phyloP scores from a whole-genome alignment of 2,329 filamentous ascomycete genomes.

The Alternaria postmessia region DNA sequence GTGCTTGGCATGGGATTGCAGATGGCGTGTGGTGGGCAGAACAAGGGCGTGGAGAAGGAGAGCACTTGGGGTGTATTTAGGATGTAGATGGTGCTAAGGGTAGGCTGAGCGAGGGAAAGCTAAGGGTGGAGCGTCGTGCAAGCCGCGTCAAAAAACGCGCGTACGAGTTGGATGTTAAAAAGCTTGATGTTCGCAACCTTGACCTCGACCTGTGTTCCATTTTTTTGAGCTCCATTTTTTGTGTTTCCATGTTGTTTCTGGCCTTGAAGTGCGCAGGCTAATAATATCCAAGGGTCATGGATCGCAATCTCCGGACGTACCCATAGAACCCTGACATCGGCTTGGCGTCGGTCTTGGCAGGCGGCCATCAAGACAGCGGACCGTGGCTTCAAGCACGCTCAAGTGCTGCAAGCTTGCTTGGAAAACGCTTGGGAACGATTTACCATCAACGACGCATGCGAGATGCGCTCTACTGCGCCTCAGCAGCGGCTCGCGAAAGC shows the following conservation, averaged over 20 bases:
- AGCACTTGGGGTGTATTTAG: constrained; percentile 52
- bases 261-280: not conserved
- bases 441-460: not conserved
- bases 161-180: not conserved
- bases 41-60: constrained; percentile 44
- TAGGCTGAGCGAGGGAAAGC: not conserved
- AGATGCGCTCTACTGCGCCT: not conserved
- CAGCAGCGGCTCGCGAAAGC: not conserved
- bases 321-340: constrained; percentile 11
- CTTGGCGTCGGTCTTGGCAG: constrained; percentile 20
- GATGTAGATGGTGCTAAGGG: constrained; percentile 37
- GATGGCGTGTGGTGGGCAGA: constrained; percentile 55
- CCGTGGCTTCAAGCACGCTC: constrained; percentile 13
- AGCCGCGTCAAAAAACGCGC: constrained; percentile 6
- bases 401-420: constrained; percentile 22
- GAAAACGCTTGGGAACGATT: constrained; percentile 22
- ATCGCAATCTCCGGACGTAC: constrained; percentile 14
- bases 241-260: not conserved
- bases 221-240: not conserved
- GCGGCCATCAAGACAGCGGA: constrained; percentile 11
- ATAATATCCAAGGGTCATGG: not conserved
- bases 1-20: constrained; percentile 60
- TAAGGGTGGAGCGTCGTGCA: not conserved
- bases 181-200: not conserved
- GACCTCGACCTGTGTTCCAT: not conserved